These are phyloP conservation scores for Boletales sp. DNA, from an alignment of 768 basidiomycete genomes.

Conservation along the genomic window DNA sequence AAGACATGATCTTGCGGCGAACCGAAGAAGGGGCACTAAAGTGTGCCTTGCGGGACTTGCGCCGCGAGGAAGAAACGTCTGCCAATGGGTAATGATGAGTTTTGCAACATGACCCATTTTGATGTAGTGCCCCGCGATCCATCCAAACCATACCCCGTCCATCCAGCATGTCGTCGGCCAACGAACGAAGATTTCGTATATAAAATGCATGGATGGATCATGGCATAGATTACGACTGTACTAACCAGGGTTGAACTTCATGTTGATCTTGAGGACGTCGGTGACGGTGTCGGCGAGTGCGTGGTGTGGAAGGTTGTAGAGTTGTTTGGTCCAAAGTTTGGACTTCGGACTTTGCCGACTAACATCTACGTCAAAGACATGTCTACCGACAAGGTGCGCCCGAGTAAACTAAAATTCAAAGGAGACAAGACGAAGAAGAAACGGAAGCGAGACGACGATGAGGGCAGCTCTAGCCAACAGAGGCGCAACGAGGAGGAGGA, in stretches of 20 bases:
- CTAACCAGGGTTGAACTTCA: constrained; percentile 85
- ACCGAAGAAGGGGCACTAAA: constrained; percentile 92
- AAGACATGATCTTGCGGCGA: constrained; percentile 98
- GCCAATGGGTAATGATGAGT: constrained; percentile 30
- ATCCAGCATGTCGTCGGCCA: constrained; percentile 53
- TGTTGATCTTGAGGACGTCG: constrained; percentile 64
- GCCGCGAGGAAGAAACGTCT: constrained; percentile 91
- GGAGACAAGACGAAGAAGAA: constrained; percentile 86
- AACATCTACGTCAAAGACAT: constrained; percentile 16
- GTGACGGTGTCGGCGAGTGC: constrained; percentile 43
- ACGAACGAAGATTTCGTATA: constrained; percentile 25
- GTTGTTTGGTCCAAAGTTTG: constrained; percentile 39
- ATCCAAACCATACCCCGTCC: constrained; percentile 40
- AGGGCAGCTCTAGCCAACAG: constrained; percentile 39
- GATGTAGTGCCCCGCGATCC: constrained; percentile 22
- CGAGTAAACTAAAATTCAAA: constrained; percentile 83
- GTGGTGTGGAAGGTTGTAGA: constrained; percentile 16
- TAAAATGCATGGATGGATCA: constrained; percentile 15
- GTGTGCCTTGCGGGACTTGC: constrained; percentile 98
- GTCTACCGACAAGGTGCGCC: constrained; percentile 51
- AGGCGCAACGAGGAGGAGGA: constrained; percentile 57
- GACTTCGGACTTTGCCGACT: constrained; percentile 22
- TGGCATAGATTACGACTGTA: constrained; percentile 26
- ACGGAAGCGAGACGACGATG: constrained; percentile 60
- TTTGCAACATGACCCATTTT: constrained; percentile 15